Evolutionary conservation across 2,329 filamentous ascomycete genomes (phyloP), one percentile per base, ranked within the genome.

Genomic region (Penicillium digitatum): DNA sequence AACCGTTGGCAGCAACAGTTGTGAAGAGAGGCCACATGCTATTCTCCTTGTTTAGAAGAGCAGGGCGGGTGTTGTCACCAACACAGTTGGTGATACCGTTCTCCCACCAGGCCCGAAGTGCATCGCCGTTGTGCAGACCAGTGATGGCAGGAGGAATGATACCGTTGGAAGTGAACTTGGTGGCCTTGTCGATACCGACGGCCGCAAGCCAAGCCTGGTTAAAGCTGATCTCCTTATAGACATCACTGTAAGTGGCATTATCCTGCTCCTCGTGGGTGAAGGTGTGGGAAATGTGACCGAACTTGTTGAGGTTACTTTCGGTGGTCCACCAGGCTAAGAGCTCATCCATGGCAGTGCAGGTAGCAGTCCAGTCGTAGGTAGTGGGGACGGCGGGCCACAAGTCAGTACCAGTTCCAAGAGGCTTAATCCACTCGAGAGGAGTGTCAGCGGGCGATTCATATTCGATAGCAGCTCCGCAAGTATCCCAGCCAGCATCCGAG

Each of bases 91-190:
- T 74, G 60, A 86, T 81, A n/a, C 82, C 82, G 55, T 82, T 82
- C 42, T 83, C 81, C 62, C 74, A 74, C 82, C 82, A 86, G 7
- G 81, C 83, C 49, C 72, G 71, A 44, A 86, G 78, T 11, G 78
- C 83, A 67, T 86, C 83, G n/a, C 81, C 83, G 60, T 86, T 86
- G 72, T 85, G 81, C 26, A 86, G 66, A 46, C 83, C 83, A 1
- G 83, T 86, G 57, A 86, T 86, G 34, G 82, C 82, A 0, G 83
- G 83, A 2, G 83, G 83, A 55, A 86, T 82, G 49, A 86, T 76
- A 29, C 82, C 83, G 37, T 78, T 76, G 3, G 71, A 58, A 26
- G 81, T 84, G 66, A 78, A 85, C 40, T 74, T 73, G 18, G 64
- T 66, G 14, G 78, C 77, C 22, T 69, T 59, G 54, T 74, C 72